phyloP scores from a whole-genome alignment of 495 filamentous ascomycete species.

The Aspergillus nanangensis region DNA sequence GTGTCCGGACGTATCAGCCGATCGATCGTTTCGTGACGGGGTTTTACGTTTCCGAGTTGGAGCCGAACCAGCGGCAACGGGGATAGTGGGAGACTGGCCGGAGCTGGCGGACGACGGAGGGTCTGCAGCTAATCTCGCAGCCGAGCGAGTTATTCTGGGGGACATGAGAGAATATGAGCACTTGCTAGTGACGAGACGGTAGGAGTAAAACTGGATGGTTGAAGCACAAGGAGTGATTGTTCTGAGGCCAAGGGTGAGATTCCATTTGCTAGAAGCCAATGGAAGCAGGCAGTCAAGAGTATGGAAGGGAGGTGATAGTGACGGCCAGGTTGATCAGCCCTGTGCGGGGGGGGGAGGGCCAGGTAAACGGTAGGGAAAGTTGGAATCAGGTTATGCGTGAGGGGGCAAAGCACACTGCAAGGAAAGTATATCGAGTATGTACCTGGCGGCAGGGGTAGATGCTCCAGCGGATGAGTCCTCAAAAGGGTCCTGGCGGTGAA shows the following conservation, averaged over 20 bases:
- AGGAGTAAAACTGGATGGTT: too few relatives aligned
- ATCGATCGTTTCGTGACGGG: conserved; percentile 35
- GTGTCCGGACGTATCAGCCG: conserved; percentile 34
- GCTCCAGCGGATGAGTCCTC: conserved; percentile 42
- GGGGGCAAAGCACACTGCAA: not conserved
- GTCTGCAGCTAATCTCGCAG: conserved; percentile 71
- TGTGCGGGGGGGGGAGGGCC: not conserved
- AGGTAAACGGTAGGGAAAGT: not conserved
- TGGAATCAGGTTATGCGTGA: not conserved
- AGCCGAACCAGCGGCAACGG: conserved; percentile 38
- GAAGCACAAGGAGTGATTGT: too few relatives aligned
- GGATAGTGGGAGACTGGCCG: conserved; percentile 28
- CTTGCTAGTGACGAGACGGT: conserved; percentile 8
- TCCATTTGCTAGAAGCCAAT: too few relatives aligned
- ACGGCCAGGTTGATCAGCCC: not conserved
- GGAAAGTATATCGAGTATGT: conserved; percentile 28
- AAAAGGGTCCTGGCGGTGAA: conserved; percentile 46
- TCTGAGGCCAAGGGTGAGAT: too few relatives aligned
- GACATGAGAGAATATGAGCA: conserved; percentile 66
- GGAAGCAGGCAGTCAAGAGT: too few relatives aligned
- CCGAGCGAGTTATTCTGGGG: conserved; percentile 76
- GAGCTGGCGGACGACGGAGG: conserved; percentile 34
- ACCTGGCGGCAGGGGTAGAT: conserved; percentile 45
- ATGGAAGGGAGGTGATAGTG: too few relatives aligned
- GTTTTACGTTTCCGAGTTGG: conserved; percentile 55